phyloP scores from a whole-genome alignment of 1,139 yeast genomes.

The Eremothecium coryli region DNA sequence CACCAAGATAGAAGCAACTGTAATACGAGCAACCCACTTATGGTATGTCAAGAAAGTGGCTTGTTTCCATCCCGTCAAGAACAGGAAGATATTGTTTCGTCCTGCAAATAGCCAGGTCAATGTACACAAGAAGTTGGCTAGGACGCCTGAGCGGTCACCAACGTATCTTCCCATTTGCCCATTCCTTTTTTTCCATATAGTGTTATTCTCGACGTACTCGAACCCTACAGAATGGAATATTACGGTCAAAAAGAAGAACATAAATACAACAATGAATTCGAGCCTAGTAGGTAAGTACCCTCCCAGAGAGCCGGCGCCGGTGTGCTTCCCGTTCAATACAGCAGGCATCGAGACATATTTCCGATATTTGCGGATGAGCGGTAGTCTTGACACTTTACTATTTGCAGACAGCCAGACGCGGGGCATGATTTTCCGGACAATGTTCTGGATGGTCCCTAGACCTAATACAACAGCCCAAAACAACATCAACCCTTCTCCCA shows the following conservation, averaged over 20 bases:
- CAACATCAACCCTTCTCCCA: conserved; percentile 42
- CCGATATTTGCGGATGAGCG: conserved; percentile 36
- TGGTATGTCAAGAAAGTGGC: conserved; percentile 55
- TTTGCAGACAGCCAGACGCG: conserved; percentile 9
- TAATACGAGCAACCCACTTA: conserved; percentile 51
- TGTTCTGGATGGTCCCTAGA: conserved; percentile 36
- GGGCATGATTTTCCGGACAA: conserved; percentile 16
- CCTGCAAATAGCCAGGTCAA: conserved; percentile 48
- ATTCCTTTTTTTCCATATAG: neutral
- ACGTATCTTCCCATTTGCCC: conserved; percentile 43
- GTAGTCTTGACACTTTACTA: conserved; percentile 34
- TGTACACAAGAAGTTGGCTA: conserved; percentile 40
- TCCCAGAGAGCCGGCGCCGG: conserved; percentile 9
- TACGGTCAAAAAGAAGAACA: conserved; percentile 39
- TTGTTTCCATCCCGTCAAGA: conserved; percentile 58
- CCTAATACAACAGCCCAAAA: conserved; percentile 43
- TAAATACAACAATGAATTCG: conserved; percentile 43
- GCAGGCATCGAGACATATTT: conserved; percentile 42
- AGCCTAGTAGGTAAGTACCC: conserved; percentile 50
- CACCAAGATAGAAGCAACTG: conserved; percentile 13
- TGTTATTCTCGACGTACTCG: too few relatives aligned
- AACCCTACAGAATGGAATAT: conserved; percentile 37
- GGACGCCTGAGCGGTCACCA: conserved; percentile 50
- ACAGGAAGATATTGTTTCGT: conserved; percentile 55
- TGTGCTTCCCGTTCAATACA: conserved; percentile 30